Base-by-base conservation (phyloP, 2,329 filamentous ascomycete species). In the Ambrosiella cleistominuta region DNA sequence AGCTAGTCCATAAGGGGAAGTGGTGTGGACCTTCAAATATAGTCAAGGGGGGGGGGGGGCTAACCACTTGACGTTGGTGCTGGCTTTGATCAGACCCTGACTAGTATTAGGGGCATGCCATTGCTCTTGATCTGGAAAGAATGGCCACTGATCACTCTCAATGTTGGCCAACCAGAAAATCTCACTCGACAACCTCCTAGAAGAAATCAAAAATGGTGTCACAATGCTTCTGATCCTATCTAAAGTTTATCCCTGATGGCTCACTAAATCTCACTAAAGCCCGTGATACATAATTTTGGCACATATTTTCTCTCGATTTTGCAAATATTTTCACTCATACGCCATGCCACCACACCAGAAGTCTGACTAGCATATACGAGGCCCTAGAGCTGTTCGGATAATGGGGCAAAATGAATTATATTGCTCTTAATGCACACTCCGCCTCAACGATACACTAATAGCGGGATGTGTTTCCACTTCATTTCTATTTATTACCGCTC, bases 11-110 rank as follows among this genome's bases (percentile, higher is more conserved):
- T 19, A 57, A 40, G 38, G 56, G 37, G 56, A 51, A 51, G 36
- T 57, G 44, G 56, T 37, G 47, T 57, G 37, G 45, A 36, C 42
- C 45, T 47, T 45, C 49, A 45, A 57, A 45, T 52, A 57, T 57
- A 57, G 56, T 45, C 47, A 57, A 45, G 56, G 56, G 47, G 47
- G 39, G 39, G 3, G 39, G 39, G 39, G 39, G 54, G 39, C 13
- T 42, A 13, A 52, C 35, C 40, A 37, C 56, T 57, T 27, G 56
- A 55, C 27, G 27, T 45, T 55, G 53, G 53, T 19, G 19, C 37
- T 36, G 39, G 56, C 38, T 57, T 57, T 47, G 56, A 52, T 52
- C 37, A 45, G 47, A 40, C 56, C 56, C 56, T 57, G 47, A 44
- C 47, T 57, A 44, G 40, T 57, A 57, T 57, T 52, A 44, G 49